phyloP scores from a whole-genome alignment of 2,329 filamentous ascomycete genomes.

The Aureobasidium sp. region DNA sequence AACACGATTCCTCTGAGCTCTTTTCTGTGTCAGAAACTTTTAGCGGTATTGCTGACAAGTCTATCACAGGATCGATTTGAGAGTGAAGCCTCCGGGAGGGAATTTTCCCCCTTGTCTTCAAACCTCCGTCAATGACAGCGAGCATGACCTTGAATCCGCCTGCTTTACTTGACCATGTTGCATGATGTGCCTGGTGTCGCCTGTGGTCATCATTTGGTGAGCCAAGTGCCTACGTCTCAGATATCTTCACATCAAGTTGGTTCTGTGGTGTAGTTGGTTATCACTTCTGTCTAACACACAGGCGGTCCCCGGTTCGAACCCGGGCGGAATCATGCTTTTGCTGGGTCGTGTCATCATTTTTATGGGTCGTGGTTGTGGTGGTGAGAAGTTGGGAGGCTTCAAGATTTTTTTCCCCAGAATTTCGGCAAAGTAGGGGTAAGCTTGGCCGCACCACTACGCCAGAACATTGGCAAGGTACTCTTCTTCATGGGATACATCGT shows the following conservation, averaged over 20 bases:
- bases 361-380: neutral
- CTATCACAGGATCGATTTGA: no score
- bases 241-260: neutral
- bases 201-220: no score
- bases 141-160: neutral
- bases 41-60: no score
- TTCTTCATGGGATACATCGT: neutral
- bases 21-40: neutral
- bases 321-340: neutral
- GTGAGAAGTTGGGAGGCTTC: neutral
- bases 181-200: no score
- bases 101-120: neutral
- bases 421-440: neutral
- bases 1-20: neutral
- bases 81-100: no score
- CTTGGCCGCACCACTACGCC: neutral
- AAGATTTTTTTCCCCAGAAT: neutral
- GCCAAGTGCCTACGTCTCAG: no score
- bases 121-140: neutral
- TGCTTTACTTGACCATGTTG: neutral
- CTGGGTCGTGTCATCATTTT: neutral
- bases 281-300: neutral
- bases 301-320: neutral
- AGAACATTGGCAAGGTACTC: neutral
- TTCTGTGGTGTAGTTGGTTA: constrained; percentile 9